phyloP scores from a whole-genome alignment of 2,329 filamentous ascomycete species.

The Trichoderma endophyticum region DNA sequence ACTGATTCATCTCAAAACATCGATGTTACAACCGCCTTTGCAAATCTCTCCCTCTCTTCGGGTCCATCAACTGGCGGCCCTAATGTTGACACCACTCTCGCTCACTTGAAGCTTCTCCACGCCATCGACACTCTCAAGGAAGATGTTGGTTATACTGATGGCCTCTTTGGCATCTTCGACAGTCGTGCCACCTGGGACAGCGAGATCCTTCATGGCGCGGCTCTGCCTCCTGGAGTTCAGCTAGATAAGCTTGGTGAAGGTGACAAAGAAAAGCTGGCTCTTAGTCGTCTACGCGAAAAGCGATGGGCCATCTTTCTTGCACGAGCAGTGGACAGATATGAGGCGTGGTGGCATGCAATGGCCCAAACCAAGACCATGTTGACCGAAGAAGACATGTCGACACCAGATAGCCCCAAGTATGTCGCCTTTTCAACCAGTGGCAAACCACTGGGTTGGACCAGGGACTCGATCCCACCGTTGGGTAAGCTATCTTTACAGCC shows the following conservation, averaged over 20 bases:
- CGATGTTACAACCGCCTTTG: constrained; percentile 2
- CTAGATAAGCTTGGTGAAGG: constrained; percentile 28
- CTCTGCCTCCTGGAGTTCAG: constrained; percentile 7
- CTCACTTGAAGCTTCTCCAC: constrained; percentile 70
- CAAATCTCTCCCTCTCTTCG: constrained; percentile 11
- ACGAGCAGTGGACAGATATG: constrained; percentile 65
- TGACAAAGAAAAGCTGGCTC: constrained; percentile 28
- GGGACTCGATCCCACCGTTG: constrained; percentile 53
- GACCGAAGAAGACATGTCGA: constrained; percentile 36
- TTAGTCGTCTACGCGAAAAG: constrained; percentile 64
- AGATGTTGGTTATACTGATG: constrained; percentile 63
- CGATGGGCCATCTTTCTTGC: constrained; percentile 69
- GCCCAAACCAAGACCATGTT: constrained; percentile 28
- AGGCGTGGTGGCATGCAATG: constrained; percentile 58
- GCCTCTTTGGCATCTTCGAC: constrained; percentile 63
- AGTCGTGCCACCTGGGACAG: constrained; percentile 31
- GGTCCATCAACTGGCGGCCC: background rate
- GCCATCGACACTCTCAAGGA: constrained; percentile 66
- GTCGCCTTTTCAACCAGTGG: constrained; percentile 30
- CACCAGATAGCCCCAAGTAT: constrained; percentile 27
- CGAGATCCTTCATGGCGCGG: background rate
- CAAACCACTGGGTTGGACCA: constrained; percentile 33
- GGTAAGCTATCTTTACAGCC: constrained; percentile 37
- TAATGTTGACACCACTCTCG: constrained; percentile 56
- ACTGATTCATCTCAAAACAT: background rate